phyloP scores from a whole-genome alignment of 495 filamentous ascomycete genomes.

The Tuber melanosporum region DNA sequence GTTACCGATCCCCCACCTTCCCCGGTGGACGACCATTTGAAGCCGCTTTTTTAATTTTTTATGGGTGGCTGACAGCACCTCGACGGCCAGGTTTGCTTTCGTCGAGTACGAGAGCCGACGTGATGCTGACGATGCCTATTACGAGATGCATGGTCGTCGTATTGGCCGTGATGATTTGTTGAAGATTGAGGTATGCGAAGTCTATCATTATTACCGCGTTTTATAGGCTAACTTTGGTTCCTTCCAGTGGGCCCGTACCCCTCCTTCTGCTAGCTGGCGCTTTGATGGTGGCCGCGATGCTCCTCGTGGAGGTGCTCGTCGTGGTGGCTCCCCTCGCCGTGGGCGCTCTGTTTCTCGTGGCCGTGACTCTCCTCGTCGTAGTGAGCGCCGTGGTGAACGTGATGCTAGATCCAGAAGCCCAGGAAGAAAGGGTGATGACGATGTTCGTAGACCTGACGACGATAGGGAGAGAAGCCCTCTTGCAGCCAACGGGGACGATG shows the following conservation, averaged over 20 bases:
- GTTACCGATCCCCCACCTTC: slow-evolving; percentile 44
- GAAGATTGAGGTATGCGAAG: slow-evolving; percentile 81
- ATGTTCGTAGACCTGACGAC: slow-evolving; percentile 55
- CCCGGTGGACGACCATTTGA: slow-evolving; percentile 32
- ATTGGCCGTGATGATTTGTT: slow-evolving; percentile 91
- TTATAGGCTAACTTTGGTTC: slow-evolving; percentile 9
- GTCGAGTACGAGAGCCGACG: slow-evolving; percentile 99
- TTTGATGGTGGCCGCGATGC: slow-evolving; percentile 81
- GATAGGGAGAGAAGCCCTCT: slow-evolving; percentile 46
- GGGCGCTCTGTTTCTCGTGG: slow-evolving; percentile 66
- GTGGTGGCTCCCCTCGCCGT: slow-evolving; percentile 70
- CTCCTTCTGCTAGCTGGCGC: slow-evolving; percentile 95
- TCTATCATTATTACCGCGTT: not conserved
- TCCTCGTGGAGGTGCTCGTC: slow-evolving; percentile 56
- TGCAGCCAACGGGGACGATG: slow-evolving; percentile 65
- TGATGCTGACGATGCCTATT: slow-evolving; percentile 98
- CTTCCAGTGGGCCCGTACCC: slow-evolving; percentile 89
- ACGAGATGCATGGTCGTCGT: slow-evolving; percentile 99
- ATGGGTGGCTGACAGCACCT: slow-evolving; percentile 33
- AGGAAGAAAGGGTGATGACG: slow-evolving; percentile 62
- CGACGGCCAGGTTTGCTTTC: slow-evolving; percentile 76
- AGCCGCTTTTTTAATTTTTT: slow-evolving; percentile 35
- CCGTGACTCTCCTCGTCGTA: slow-evolving; percentile 84
- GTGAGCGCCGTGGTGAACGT: slow-evolving; percentile 80
- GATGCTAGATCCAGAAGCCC: slow-evolving; percentile 66